Percentiles rank a stretch among this genome's conserved stretches.
Evolutionary conservation across 2,329 filamentous ascomycete genomes (phyloP).

Genomic region (Geosmithia putterillii): DNA sequence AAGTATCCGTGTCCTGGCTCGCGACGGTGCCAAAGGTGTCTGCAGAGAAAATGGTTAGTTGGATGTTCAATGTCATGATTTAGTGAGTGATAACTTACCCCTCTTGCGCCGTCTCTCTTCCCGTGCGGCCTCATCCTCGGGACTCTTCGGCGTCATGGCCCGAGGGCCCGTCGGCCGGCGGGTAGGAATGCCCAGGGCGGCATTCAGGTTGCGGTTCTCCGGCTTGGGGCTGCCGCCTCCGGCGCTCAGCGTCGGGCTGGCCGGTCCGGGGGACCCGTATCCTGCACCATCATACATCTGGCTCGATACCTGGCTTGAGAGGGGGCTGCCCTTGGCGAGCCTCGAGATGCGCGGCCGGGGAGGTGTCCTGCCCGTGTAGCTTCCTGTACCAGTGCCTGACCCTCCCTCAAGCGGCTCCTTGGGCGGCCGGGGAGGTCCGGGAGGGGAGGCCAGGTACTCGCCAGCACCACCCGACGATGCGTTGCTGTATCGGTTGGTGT

Average conservation of each 20-base stretch:
- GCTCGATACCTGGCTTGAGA: constrained; percentile 42
- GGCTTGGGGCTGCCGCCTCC: constrained; percentile 41
- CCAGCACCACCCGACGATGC: constrained; percentile 23
- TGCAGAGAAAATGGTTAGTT: constrained; percentile 3
- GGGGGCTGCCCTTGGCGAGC: constrained; percentile 39
- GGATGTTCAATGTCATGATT: not conserved
- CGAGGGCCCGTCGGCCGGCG: constrained; percentile 45
- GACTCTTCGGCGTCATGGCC: constrained; percentile 47
- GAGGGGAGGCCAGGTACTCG: constrained; percentile 33
- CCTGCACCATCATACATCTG: constrained; percentile 39
- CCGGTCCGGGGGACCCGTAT: constrained; percentile 33
- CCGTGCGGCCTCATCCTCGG: constrained; percentile 29
- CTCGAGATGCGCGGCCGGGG: constrained; percentile 35
- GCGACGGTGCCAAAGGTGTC: constrained; percentile 22
- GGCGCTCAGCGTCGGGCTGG: constrained; percentile 29
- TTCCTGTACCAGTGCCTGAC: not conserved
- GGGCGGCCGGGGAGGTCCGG: constrained; percentile 44
- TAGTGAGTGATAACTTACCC: constrained; percentile 27
- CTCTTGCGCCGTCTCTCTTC: constrained; percentile 42
- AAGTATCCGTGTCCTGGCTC: constrained; percentile 23
- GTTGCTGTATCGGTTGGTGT: constrained; percentile 34
- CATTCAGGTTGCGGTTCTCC: constrained; percentile 46
- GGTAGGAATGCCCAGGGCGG: constrained; percentile 36
- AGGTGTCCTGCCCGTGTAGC: constrained; percentile 25
- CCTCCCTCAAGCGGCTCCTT: constrained; percentile 47